Conservation (phyloP, 2,329 filamentous ascomycete genomes). For the Fusarium papillatum region DNA sequence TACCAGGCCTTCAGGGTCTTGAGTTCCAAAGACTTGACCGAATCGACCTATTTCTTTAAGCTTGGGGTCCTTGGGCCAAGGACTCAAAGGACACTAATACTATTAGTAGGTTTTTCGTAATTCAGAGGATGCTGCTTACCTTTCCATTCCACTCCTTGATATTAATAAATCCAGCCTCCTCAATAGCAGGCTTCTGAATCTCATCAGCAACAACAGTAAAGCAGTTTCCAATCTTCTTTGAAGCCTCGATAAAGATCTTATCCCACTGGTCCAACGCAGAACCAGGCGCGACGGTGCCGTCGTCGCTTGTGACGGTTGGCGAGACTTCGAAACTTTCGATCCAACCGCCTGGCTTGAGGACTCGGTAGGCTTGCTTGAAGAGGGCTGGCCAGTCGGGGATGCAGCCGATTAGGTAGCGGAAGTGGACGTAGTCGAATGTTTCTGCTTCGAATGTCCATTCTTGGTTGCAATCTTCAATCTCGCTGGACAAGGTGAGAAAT, state of each 20-base stretch:
- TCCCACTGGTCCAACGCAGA: neutral
- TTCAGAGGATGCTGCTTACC: neutral
- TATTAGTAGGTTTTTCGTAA: neutral
- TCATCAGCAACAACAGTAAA: neutral
- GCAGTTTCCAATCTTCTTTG: neutral
- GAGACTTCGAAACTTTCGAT: neutral
- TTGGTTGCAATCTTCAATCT: conserved; percentile 12
- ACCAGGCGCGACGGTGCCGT: neutral
- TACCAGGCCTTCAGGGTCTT: neutral
- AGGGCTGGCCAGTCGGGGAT: conserved; percentile 1
- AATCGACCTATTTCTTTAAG: neutral
- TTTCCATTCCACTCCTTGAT: neutral
- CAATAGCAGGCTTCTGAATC: neutral
- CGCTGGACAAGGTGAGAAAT: neutral
- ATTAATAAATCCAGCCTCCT: conserved; percentile 7
- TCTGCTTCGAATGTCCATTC: conserved; percentile 4
- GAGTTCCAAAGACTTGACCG: neutral
- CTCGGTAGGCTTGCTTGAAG: neutral
- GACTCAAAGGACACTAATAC: neutral
- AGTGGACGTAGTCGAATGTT: neutral
- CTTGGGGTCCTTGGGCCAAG: neutral
- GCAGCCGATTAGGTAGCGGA: neutral
- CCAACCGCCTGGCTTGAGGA: neutral
- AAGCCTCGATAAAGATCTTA: neutral
- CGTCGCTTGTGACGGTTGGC: neutral